Conservation (phyloP, 257 asterid genomes). For the Solanum chiquidenum region DNA sequence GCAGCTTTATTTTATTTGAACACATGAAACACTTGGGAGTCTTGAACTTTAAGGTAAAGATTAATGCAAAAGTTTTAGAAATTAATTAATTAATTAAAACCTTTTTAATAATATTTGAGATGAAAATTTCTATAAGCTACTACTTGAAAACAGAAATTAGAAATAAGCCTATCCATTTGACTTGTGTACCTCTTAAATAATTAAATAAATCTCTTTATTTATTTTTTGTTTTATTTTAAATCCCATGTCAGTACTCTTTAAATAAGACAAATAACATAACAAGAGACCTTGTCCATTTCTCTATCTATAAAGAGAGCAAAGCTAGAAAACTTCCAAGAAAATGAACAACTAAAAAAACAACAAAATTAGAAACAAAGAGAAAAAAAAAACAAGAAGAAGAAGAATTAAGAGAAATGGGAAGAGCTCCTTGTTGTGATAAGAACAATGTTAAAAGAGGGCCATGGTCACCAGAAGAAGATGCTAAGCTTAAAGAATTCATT, state of each 20-base stretch:
- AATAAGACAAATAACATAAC: not conserved
- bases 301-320: not conserved
- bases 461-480: conserved; percentile 24
- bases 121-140: not conserved
- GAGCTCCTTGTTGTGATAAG: conserved; percentile 21
- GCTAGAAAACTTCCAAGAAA: not conserved
- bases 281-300: not conserved
- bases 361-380: not conserved
- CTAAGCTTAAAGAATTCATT: conserved; percentile 16
- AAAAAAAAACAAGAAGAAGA: no score
- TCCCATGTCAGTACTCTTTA: not conserved
- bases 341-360: not conserved
- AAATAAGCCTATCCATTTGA: not conserved
- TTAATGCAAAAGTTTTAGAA: not conserved
- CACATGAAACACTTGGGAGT: not conserved
- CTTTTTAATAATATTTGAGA: not conserved
- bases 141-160: not conserved
- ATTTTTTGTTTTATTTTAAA: not conserved
- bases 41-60: not conserved
- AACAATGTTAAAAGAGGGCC: conserved; percentile 16
- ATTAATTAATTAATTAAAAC: not conserved
- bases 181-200: not conserved
- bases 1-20: not conserved
- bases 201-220: not conserved
- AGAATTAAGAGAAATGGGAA: conserved; percentile 8